Evolutionary conservation across 2,329 filamentous ascomycete species (phyloP).

Genomic region (Madurella fahalii): DNA sequence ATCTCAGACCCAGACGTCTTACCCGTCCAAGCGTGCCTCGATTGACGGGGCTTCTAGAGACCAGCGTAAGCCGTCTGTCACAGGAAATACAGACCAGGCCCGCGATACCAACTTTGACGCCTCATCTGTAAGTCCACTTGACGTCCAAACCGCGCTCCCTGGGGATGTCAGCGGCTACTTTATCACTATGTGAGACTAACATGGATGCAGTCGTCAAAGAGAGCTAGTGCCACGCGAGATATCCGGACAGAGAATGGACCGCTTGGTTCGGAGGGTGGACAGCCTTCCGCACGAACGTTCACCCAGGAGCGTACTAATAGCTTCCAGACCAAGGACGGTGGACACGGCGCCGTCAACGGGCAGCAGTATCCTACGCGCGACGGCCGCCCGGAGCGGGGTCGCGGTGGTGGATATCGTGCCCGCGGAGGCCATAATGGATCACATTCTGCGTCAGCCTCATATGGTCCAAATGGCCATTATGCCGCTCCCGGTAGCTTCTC

Average conservation of each 20-base stretch:
- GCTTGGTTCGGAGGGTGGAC: conserved; percentile 14
- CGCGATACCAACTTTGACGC: conserved; percentile 37
- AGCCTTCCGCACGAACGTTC: background rate
- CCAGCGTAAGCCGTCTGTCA: conserved; percentile 41
- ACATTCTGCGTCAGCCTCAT: conserved; percentile 35
- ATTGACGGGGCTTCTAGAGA: conserved; percentile 42
- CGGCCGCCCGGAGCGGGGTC: conserved; percentile 34
- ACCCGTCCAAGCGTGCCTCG: conserved; percentile 42
- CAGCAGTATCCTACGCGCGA: conserved; percentile 31
- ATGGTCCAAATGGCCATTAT: conserved; percentile 35
- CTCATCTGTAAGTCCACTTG: conserved; percentile 36
- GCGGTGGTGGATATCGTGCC: conserved; percentile 43
- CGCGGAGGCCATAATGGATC: conserved; percentile 43
- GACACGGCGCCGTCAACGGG: conserved; percentile 23
- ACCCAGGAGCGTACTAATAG: conserved; percentile 20
- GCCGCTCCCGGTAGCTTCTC: conserved; percentile 28
- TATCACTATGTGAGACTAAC: conserved; percentile 6
- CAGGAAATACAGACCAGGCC: conserved; percentile 36
- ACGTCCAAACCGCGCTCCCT: background rate
- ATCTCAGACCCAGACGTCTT: conserved; percentile 34
- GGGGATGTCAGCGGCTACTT: background rate
- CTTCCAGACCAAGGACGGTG: conserved; percentile 22
- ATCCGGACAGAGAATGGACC: conserved; percentile 21
- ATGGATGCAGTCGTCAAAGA: conserved; percentile 20
- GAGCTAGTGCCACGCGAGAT: conserved; percentile 19